These are phyloP conservation scores for Trifolium fragiferum DNA, from an alignment of 306 rosid genomes.

Conservation along the genomic window DNA sequence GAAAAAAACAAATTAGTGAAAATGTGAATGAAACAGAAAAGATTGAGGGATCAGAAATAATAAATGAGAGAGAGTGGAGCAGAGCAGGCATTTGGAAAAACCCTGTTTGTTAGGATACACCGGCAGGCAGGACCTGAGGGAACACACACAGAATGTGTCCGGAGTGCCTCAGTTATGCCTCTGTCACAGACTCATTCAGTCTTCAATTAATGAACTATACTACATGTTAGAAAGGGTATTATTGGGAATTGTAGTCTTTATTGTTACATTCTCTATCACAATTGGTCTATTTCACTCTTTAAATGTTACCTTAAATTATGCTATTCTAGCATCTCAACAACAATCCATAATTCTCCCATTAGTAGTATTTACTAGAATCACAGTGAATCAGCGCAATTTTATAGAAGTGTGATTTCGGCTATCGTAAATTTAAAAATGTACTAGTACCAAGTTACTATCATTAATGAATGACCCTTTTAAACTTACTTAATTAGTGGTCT, in stretches of 20 bases:
- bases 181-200: conserved; percentile 47
- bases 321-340: conserved; percentile 22
- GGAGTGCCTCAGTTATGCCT: conserved; percentile 66
- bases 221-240: conserved; percentile 48
- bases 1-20: conserved; percentile 21
- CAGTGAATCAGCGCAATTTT: no score
- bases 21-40: conserved; percentile 37
- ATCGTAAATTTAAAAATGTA: no score
- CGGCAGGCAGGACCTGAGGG: conserved; percentile 46
- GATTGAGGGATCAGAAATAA: conserved; percentile 32
- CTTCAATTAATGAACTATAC: conserved; percentile 18
- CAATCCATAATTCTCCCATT: conserved; percentile 53
- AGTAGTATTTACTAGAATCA: no score
- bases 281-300: conserved; percentile 56
- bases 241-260: conserved; percentile 70
- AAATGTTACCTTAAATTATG: conserved; percentile 60
- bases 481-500: neutral
- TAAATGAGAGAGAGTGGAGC: conserved; percentile 35
- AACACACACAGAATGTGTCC: conserved; percentile 60
- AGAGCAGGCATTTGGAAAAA: conserved; percentile 34
- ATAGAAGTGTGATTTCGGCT: no score
- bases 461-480: neutral
- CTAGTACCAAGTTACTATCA: no score
- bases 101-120: conserved; percentile 38
- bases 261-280: conserved; percentile 40